Percentiles rank a stretch among this genome's conserved stretches.
phyloP scores from a whole-genome alignment of 495 filamentous ascomycete species.

The Penicillium ochrochloron region DNA sequence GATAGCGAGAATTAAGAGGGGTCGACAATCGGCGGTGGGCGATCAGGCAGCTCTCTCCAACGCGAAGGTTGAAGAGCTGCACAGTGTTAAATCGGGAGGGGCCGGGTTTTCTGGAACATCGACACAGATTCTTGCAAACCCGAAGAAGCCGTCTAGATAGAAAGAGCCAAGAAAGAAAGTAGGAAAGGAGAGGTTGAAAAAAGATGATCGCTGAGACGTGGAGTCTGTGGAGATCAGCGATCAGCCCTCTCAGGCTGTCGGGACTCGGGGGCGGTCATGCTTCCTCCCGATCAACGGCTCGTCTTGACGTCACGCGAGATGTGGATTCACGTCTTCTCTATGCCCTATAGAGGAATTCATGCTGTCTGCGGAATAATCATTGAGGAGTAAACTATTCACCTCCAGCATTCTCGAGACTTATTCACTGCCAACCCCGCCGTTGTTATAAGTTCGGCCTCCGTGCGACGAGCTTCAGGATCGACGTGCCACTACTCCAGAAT shows the following conservation, averaged over 20 bases:
- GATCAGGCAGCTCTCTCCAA: constrained; percentile 21
- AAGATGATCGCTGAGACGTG: constrained; percentile 13
- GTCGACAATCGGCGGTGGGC: constrained; percentile 18
- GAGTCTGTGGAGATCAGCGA: constrained; percentile 1
- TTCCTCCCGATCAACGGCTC: constrained; percentile 21
- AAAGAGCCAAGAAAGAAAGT: not conserved
- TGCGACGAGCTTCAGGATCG: constrained; percentile 8
- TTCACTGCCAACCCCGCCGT: not conserved
- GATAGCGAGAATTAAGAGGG: constrained; percentile 17
- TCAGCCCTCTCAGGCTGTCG: not conserved
- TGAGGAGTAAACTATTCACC: not conserved
- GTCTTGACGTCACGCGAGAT: constrained; percentile 36
- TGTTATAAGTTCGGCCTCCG: not conserved
- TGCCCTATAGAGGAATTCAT: not conserved
- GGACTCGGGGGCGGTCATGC: constrained; percentile 2
- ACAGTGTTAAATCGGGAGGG: not conserved
- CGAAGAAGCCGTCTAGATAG: not conserved
- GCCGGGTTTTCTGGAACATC: not conserved
- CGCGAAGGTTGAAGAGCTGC: constrained; percentile 19
- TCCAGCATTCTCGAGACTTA: not conserved
- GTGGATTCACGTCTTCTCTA: not conserved
- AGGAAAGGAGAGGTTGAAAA: not conserved
- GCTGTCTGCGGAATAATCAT: not conserved
- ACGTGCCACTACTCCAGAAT: not conserved
- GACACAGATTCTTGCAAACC: not conserved